phyloP scores from a whole-genome alignment of 2,329 filamentous ascomycete genomes.

The Aspergillus pseudotamarii region DNA sequence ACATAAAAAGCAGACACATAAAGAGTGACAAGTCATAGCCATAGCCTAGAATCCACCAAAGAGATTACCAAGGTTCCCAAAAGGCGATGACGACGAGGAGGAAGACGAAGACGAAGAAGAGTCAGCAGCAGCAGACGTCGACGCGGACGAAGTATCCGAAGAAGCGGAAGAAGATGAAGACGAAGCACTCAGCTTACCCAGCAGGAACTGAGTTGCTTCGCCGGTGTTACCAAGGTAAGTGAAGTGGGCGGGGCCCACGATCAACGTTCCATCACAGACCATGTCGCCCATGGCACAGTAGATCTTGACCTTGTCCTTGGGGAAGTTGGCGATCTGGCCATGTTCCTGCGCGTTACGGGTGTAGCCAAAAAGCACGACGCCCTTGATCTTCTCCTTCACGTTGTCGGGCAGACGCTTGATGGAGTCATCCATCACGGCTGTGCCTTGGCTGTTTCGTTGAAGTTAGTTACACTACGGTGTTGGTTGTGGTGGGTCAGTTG shows the following conservation, averaged over 20 bases:
- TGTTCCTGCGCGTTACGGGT: conserved; percentile 46
- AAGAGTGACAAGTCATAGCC: too few species aligned
- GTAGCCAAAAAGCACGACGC: conserved; percentile 47
- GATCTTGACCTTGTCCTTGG: conserved; percentile 48
- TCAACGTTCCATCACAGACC: conserved; percentile 52
- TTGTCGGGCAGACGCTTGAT: conserved; percentile 38
- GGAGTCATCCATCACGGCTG: conserved; percentile 47
- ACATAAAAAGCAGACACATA: background rate
- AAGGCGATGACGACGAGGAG: background rate
- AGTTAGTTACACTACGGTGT: too few species aligned
- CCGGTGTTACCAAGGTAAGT: conserved; percentile 37
- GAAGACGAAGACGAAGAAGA: background rate
- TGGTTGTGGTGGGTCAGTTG: background rate
- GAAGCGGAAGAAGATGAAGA: background rate
- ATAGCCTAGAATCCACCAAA: background rate
- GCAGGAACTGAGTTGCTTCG: conserved; percentile 31
- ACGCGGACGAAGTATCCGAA: background rate
- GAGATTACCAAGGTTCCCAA: background rate
- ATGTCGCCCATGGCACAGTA: conserved; percentile 53
- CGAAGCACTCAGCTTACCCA: conserved; percentile 22
- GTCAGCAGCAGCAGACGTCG: background rate
- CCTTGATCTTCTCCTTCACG: conserved; percentile 37
- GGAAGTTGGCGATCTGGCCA: conserved; percentile 44
- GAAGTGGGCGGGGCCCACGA: conserved; percentile 43
- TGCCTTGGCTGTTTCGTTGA: conserved; percentile 37